phyloP scores from a whole-genome alignment of 345 rosid species.

The Bruguiera gymnorhiza region DNA sequence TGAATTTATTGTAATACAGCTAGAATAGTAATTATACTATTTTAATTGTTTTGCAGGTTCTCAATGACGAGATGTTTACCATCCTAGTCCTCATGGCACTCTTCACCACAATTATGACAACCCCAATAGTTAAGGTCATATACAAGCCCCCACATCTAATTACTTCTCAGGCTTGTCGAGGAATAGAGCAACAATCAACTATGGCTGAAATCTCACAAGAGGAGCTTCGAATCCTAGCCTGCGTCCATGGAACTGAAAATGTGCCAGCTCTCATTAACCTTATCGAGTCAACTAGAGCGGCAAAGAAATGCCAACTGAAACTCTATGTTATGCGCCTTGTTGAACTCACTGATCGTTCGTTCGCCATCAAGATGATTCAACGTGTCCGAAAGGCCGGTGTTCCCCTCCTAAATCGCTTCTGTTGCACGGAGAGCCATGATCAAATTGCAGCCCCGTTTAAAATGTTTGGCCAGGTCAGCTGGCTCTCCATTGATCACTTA shows the following conservation, averaged over 20 bases:
- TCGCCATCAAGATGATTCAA: conserved; percentile 41
- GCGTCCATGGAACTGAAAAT: conserved; percentile 26
- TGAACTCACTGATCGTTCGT: conserved; percentile 34
- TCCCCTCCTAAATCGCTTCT: conserved; percentile 22
- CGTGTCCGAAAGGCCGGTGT: conserved; percentile 30
- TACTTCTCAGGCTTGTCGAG: neutral
- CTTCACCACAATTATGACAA: conserved; percentile 41
- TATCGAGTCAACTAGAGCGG: conserved; percentile 19
- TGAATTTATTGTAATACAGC: too few species aligned
- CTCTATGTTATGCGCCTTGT: conserved; percentile 37
- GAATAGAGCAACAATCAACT: neutral
- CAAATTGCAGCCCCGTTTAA: conserved; percentile 22
- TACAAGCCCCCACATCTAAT: conserved; percentile 28
- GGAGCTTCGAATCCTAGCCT: conserved; percentile 34
- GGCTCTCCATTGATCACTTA: conserved; percentile 13
- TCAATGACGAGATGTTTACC: conserved; percentile 43
- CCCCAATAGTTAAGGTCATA: conserved; percentile 33
- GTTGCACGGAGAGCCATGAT: conserved; percentile 4
- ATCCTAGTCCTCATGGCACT: conserved; percentile 46
- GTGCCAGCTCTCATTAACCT: conserved; percentile 35
- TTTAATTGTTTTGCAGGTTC: conserved; percentile 23
- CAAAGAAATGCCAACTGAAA: conserved; percentile 17
- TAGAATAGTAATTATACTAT: too few species aligned
- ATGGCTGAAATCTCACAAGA: neutral
- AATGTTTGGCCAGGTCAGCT: conserved; percentile 11